phyloP scores from a whole-genome alignment of 179 eudicot species.

The Patellifolia procumbens region DNA sequence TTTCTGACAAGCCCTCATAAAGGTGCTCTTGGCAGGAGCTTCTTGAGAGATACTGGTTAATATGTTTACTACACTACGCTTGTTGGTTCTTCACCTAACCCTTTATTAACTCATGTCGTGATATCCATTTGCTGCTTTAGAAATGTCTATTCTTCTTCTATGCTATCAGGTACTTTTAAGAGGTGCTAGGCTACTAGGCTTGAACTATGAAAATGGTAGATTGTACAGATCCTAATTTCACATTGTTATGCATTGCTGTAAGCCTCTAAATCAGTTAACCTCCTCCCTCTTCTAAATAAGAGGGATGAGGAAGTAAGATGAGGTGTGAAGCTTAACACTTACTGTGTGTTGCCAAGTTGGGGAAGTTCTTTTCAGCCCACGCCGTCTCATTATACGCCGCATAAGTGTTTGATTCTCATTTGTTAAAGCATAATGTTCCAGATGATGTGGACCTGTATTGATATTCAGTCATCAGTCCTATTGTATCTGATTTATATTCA shows the following conservation, averaged over 20 bases:
- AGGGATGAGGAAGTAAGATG: neutral
- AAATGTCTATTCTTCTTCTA: neutral
- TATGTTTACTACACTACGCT: neutral
- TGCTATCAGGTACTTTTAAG: neutral
- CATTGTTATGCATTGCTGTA: neutral
- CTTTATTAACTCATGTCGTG: no score
- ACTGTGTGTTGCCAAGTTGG: neutral
- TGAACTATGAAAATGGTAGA: neutral
- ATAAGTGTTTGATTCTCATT: neutral
- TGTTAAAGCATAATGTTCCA: neutral
- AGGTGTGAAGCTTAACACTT: neutral
- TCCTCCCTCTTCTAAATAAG: neutral
- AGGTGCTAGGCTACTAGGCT: neutral
- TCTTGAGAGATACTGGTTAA: neutral
- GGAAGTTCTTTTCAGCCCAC: neutral
- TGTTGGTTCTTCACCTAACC: neutral
- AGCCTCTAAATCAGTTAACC: neutral
- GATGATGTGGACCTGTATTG: slow-evolving; percentile 2
- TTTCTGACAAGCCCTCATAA: neutral
- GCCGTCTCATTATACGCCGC: neutral
- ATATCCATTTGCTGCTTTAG: neutral
- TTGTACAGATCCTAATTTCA: neutral
- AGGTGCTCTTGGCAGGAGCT: neutral
- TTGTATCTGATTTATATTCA: neutral
- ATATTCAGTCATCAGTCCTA: neutral